phyloP scores from a whole-genome alignment of 106 monocot genomes.

The Platanthera guangdongensis region DNA sequence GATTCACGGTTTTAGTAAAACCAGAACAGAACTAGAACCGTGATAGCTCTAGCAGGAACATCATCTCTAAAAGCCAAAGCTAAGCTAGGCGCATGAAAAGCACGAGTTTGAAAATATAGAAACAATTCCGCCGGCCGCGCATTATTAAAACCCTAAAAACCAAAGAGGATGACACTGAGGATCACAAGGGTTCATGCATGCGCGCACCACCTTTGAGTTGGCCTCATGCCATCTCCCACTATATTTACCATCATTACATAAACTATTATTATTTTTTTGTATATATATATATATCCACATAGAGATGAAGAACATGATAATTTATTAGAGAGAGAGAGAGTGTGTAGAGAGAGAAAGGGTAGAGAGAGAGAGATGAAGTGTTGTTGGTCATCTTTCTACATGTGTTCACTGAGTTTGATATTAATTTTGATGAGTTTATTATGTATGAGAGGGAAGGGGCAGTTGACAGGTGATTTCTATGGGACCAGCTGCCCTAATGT shows the following conservation, averaged over 20 bases:
- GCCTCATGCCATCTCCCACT: not conserved
- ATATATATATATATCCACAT: not conserved
- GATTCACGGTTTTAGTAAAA: no score
- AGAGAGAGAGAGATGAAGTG: not conserved
- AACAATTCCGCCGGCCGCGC: not conserved
- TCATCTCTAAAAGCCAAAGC: no score
- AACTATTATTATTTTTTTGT: not conserved
- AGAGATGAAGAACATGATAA: no score
- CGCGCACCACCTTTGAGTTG: not conserved
- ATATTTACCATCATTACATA: not conserved
- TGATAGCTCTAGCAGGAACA: no score
- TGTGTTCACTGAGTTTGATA: not conserved
- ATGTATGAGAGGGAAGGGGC: not conserved
- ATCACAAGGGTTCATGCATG: not conserved
- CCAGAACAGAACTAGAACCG: no score
- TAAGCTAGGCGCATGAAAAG: no score
- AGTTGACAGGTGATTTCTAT: slow-evolving; percentile 43
- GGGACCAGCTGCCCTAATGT: slow-evolving; percentile 39
- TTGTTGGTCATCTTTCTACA: not conserved
- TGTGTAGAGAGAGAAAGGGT: not conserved
- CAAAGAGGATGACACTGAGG: not conserved
- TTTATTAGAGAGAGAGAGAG: not conserved
- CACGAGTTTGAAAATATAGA: no score
- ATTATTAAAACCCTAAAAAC: not conserved
- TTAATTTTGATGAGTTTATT: not conserved